phyloP scores from a whole-genome alignment of 176 grass and related monocot species.

The Aechmea fasciata region DNA sequence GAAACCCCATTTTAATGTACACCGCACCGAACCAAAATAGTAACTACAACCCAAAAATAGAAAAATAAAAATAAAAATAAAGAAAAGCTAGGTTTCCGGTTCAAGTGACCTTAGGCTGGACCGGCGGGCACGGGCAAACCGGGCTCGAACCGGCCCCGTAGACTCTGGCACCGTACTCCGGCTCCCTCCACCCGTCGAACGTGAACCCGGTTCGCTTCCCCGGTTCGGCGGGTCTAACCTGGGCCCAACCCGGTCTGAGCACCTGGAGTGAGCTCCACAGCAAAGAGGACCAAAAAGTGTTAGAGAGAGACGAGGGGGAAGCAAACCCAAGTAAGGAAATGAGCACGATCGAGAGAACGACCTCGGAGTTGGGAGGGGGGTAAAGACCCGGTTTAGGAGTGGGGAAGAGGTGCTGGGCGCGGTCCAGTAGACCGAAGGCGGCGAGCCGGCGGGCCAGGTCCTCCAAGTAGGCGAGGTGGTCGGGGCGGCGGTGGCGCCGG shows the following conservation, averaged over 20 bases:
- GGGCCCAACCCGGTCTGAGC: neutral
- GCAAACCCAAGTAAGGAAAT: neutral
- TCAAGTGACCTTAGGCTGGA: neutral
- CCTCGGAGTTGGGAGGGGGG: neutral
- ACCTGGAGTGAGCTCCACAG: slow-evolving; percentile 4
- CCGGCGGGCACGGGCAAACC: neutral
- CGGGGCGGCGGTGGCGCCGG: neutral
- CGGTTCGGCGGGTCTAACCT: neutral
- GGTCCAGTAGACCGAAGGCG: slow-evolving; percentile 12
- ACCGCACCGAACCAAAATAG: too few relatives aligned
- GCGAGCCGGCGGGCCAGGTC: slow-evolving; percentile 33
- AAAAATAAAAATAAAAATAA: too few relatives aligned
- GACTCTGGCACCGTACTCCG: neutral
- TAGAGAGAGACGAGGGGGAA: neutral
- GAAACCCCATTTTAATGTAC: too few relatives aligned
- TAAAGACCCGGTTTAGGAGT: neutral
- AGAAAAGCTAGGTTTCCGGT: too few relatives aligned
- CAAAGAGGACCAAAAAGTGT: too few relatives aligned
- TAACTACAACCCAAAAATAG: too few relatives aligned
- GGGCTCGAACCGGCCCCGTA: neutral
- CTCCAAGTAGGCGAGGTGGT: slow-evolving; percentile 19
- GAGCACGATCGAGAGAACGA: neutral
- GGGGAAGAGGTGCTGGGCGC: neutral
- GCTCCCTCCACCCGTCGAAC: neutral
- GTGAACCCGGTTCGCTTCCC: neutral